A percentile compares a stretch with the other conserved stretches of the same genome.
Evolutionary conservation across 1,139 yeast genomes (phyloP).

Genomic region (Lodderomyces beijingensis): DNA sequence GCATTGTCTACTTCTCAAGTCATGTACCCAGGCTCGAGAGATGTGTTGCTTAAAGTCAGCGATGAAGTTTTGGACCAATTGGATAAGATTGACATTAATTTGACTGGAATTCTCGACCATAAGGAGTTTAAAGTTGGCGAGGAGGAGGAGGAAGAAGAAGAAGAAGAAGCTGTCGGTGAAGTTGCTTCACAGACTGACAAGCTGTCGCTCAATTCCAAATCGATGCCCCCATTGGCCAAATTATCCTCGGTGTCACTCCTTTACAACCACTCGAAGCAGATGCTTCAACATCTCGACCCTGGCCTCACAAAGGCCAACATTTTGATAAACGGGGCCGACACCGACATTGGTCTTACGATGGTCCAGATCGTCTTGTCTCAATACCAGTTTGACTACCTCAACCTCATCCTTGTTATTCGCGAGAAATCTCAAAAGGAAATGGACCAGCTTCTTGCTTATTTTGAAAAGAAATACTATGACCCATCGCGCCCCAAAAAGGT

Average conservation of each 20-base stretch:
- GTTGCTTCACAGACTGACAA: constrained; percentile 1
- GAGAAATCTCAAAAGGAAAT: constrained; percentile 22
- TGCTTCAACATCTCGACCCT: constrained; percentile 24
- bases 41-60: constrained; percentile 27
- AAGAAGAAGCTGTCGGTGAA: constrained; percentile 5
- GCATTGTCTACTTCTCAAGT: constrained; percentile 33
- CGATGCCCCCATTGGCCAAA: constrained; percentile 33
- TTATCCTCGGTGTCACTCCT: constrained; percentile 31
- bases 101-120: constrained; percentile 10
- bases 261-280: constrained; percentile 39
- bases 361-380: constrained; percentile 29
- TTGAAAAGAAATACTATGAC: constrained; percentile 19
- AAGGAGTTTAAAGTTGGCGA: constrained; percentile 17
- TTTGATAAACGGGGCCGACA: constrained; percentile 44
- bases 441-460: constrained; percentile 20
- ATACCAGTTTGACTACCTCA: constrained; percentile 19
- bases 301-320: constrained; percentile 21
- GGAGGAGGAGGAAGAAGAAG: constrained; percentile 7
- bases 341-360: constrained; percentile 35
- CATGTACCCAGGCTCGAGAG: constrained; percentile 31
- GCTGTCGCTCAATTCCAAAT: constrained; percentile 5
- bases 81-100: constrained; percentile 16
- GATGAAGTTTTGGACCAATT: constrained; percentile 22
- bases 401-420: constrained; percentile 30
- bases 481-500: constrained; percentile 21